Base-by-base conservation (phyloP, 108 stramenopile species). In the Pseudonitzschia delicatissima region DNA sequence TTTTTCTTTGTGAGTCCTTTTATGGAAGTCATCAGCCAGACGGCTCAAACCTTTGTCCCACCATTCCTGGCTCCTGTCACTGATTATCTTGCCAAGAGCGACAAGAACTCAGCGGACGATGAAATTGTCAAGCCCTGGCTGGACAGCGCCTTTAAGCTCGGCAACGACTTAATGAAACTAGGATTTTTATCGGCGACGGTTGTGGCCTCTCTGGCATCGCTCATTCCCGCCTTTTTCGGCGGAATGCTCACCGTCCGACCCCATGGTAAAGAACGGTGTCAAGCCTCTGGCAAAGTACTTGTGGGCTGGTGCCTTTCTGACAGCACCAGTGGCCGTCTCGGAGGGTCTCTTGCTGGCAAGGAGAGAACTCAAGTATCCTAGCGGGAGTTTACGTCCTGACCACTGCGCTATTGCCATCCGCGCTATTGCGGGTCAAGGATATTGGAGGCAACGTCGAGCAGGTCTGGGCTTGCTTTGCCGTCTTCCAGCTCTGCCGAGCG, bases 1-100 rank as follows among this genome's bases (percentile, higher is more conserved):
- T 88, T 93, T 68, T 93, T 93, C 68, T 90, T 90, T 67, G 83
- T 81, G 23, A 83, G 82, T 67, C 92, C 92, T 9, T 93, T 93
- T 57, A 61, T 93, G 86, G 92, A 93, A 76, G 92, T 93, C 0
- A 88, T 93, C 36, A 83, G 82, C 29, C 92, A 93, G 65, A 88
- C 86, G 18, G 92, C 87, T 1, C 92, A 93, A 61, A 80, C 87
- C 12, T 93, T 90, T 47, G 69, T 93, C 39, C 92, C 92, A 4
- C 66, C 66, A 2, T 86, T 58, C 36, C 39, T 79, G 50, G 80
- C 84, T 13, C 84, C 84, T 13, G 64, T 77, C 8, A 51, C 31
- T 25, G 78, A 84, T 21, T 68, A 78, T 49, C 50, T 76, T 6
- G 58, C 44, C 2, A 31, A 44, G 31, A 42, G 26, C 15, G 58